Evolutionary conservation across 2,329 filamentous ascomycete species (phyloP).

Genomic region (Venturia pyrina): DNA sequence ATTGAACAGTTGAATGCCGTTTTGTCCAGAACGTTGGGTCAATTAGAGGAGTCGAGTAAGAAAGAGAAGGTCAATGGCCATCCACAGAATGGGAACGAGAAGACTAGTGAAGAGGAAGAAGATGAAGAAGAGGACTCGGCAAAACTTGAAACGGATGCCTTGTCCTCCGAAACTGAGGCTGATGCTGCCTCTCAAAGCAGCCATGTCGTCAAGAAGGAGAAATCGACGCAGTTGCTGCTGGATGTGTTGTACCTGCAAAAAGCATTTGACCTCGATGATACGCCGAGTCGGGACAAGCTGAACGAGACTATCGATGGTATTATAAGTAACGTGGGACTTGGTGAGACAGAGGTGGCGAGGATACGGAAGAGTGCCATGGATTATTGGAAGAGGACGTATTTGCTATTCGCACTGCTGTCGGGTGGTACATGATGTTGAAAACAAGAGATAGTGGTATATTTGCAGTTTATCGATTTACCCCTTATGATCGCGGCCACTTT

Average conservation of each 20-base stretch:
- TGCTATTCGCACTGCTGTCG: conserved; percentile 67
- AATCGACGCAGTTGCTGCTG: conserved; percentile 31
- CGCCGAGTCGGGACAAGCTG: background rate
- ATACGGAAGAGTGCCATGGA: conserved; percentile 57
- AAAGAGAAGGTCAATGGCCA: conserved; percentile 18
- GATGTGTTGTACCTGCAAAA: conserved; percentile 34
- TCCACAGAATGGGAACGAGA: conserved; percentile 12
- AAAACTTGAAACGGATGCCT: background rate
- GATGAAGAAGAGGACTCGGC: background rate
- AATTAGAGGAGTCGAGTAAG: conserved; percentile 25
- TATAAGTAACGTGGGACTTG: conserved; percentile 11
- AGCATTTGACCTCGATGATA: conserved; percentile 16
- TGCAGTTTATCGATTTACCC: no score
- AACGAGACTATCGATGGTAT: background rate
- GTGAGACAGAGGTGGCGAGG: conserved; percentile 37
- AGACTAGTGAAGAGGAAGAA: conserved; percentile 13
- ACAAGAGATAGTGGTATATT: no score
- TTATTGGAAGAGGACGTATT: conserved; percentile 72
- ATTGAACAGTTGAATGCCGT: conserved; percentile 46
- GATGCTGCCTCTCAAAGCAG: no score
- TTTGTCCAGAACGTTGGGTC: conserved; percentile 42
- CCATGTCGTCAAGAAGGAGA: conserved; percentile 16
- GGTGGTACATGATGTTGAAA: background rate
- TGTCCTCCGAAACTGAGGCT: background rate
- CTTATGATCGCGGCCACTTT: no score